Conservation (phyloP, 495 filamentous ascomycete species). For the Hypoxylon subgilvum region DNA sequence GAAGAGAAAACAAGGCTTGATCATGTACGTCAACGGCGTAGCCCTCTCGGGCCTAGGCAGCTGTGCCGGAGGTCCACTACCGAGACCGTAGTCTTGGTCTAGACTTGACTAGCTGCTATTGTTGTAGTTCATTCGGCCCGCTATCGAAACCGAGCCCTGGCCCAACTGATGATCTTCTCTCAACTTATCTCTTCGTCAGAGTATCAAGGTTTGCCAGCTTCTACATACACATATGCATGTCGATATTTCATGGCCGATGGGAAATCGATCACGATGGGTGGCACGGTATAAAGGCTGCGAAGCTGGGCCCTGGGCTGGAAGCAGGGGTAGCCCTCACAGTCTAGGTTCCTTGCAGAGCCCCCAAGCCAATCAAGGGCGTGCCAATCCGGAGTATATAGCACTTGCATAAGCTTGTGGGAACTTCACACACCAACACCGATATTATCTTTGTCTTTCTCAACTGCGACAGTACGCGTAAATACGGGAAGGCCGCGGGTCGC, state of each 20-base stretch:
- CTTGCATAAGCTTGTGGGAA: conserved; percentile 27
- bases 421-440: too few relatives aligned
- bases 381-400: conserved; percentile 30
- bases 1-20: not conserved
- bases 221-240: too few relatives aligned
- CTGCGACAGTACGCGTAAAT: too few relatives aligned
- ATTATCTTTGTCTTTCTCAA: too few relatives aligned
- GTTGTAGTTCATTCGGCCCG: too few relatives aligned
- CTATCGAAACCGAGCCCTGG: not conserved
- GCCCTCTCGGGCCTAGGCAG: conserved; percentile 9
- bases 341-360: conserved; percentile 7
- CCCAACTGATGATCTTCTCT: too few relatives aligned
- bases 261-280: not conserved
- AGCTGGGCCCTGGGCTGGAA: conserved; percentile 1
- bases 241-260: too few relatives aligned
- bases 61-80: conserved; percentile 13
- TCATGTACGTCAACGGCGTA: conserved; percentile 12
- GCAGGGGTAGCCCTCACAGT: conserved; percentile 4
- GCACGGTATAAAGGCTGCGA: not conserved
- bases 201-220: too few relatives aligned
- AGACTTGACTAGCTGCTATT: conserved; percentile 11
- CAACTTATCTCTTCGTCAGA: too few relatives aligned
- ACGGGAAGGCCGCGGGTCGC: too few relatives aligned
- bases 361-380: conserved; percentile 1
- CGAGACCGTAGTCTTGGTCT: too few relatives aligned